A percentile compares a stretch with the other conserved stretches of the same genome.
Evolutionary conservation across 768 basidiomycete genomes (phyloP).

Genomic region (Termitomyces sp.): DNA sequence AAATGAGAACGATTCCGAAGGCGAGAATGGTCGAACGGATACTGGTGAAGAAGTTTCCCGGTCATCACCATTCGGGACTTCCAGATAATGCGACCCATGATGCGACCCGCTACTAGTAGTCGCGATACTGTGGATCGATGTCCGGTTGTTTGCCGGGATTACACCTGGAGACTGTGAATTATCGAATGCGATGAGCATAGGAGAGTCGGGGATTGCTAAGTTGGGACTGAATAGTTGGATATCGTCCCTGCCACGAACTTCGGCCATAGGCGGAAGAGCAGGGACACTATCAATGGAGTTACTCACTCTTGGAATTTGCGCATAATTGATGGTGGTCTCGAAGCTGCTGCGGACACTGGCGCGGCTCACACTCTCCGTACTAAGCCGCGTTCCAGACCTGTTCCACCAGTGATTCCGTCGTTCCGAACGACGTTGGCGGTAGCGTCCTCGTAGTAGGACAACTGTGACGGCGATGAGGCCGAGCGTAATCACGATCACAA

Average conservation of each 20-base stretch:
- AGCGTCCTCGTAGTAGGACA: conserved; percentile 31
- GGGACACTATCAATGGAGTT: conserved; percentile 24
- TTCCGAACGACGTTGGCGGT: conserved; percentile 32
- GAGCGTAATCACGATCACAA: conserved; percentile 30
- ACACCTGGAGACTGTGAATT: conserved; percentile 16
- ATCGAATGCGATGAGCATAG: conserved; percentile 27
- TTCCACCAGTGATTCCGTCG: conserved; percentile 36
- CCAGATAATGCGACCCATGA: conserved; percentile 39
- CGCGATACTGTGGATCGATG: conserved; percentile 35
- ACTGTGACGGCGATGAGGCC: conserved; percentile 30
- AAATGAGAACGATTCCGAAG: conserved; percentile 64
- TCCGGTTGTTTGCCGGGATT: conserved; percentile 14
- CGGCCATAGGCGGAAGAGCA: conserved; percentile 49
- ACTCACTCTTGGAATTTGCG: conserved; percentile 18
- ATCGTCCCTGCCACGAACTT: conserved; percentile 32
- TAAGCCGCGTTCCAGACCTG: conserved; percentile 17
- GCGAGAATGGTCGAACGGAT: conserved; percentile 62
- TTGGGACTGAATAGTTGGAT: conserved; percentile 5
- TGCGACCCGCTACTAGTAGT: conserved; percentile 35
- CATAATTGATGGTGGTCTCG: conserved; percentile 53
- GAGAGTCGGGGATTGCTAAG: conserved; percentile 15
- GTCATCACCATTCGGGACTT: conserved; percentile 18
- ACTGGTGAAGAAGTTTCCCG: conserved; percentile 42
- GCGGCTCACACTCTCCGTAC: conserved; percentile 16
- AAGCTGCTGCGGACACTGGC: conserved; percentile 51